phyloP scores from a whole-genome alignment of 345 rosid species.

The Euclidium syriacum region DNA sequence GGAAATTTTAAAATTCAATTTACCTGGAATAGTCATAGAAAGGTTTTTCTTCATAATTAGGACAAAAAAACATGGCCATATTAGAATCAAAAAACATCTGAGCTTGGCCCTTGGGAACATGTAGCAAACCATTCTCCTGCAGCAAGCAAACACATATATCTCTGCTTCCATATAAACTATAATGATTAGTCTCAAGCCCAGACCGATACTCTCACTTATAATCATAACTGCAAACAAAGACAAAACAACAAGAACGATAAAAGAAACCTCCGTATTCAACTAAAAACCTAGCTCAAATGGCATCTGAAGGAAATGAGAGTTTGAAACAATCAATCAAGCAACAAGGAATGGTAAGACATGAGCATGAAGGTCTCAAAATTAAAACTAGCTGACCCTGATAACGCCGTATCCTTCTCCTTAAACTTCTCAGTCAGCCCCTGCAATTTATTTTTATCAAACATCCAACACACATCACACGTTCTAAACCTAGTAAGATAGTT shows the following conservation, averaged over 20 bases:
- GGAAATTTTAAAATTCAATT: too few species aligned
- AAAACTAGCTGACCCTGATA: conserved; percentile 70
- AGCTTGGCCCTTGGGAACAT: too few species aligned
- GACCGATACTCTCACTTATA: conserved; percentile 89
- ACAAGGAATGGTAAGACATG: conserved; percentile 76
- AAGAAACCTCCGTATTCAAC: too few species aligned
- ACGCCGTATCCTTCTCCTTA: conserved; percentile 58
- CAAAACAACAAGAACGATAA: too few species aligned
- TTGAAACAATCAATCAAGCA: conserved; percentile 32
- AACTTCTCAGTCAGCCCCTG: conserved; percentile 93
- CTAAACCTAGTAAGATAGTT: background rate
- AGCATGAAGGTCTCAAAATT: conserved; percentile 78
- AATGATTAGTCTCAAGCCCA: conserved; percentile 98
- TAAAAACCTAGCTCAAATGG: background rate
- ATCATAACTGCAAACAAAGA: conserved; percentile 61
- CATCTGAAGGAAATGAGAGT: background rate
- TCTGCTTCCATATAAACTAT: too few species aligned
- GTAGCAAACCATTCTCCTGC: too few species aligned
- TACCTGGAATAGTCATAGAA: too few species aligned
- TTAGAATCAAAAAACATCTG: too few species aligned
- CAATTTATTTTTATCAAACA: conserved; percentile 8
- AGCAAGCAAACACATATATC: too few species aligned
- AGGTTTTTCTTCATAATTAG: too few species aligned
- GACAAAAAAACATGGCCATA: too few species aligned
- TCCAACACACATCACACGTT: background rate